Conservation (phyloP, 176 grass and related monocot species). For the Bolboschoenus planiculmis region DNA sequence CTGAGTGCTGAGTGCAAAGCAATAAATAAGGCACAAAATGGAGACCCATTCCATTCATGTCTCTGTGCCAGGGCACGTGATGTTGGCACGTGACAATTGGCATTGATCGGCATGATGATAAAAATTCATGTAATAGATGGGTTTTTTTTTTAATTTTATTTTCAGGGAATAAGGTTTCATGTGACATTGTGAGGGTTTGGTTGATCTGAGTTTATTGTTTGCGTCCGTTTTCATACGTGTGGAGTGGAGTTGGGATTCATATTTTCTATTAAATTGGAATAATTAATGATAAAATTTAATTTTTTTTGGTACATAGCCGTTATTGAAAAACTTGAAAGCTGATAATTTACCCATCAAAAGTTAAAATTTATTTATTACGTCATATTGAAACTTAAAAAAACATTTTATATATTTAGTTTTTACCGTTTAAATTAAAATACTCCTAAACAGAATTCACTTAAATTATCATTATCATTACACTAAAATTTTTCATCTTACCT, state of each 20-base stretch:
- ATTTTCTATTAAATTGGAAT: neutral
- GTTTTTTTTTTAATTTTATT: too few relatives aligned
- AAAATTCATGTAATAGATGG: neutral
- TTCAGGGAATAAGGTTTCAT: neutral
- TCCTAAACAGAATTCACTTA: too few relatives aligned
- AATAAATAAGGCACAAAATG: neutral
- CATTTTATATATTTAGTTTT: too few relatives aligned
- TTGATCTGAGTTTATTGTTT: neutral
- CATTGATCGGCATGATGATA: neutral
- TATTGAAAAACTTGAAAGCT: too few relatives aligned
- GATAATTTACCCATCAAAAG: too few relatives aligned
- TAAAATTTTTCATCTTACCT: too few relatives aligned
- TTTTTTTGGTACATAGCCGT: too few relatives aligned
- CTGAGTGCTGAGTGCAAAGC: neutral
- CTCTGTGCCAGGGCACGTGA: neutral
- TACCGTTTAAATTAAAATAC: too few relatives aligned
- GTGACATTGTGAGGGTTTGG: neutral
- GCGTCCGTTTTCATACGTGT: neutral
- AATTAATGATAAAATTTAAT: too few relatives aligned
- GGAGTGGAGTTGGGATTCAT: neutral
- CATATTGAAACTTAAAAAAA: too few relatives aligned
- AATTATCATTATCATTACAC: too few relatives aligned
- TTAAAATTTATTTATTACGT: too few relatives aligned
- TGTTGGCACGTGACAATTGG: neutral
- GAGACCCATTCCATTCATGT: slow-evolving; percentile 12